These are phyloP conservation scores for Zostera marina DNA, from an alignment of 116 monocot species.

Conservation along the genomic window DNA sequence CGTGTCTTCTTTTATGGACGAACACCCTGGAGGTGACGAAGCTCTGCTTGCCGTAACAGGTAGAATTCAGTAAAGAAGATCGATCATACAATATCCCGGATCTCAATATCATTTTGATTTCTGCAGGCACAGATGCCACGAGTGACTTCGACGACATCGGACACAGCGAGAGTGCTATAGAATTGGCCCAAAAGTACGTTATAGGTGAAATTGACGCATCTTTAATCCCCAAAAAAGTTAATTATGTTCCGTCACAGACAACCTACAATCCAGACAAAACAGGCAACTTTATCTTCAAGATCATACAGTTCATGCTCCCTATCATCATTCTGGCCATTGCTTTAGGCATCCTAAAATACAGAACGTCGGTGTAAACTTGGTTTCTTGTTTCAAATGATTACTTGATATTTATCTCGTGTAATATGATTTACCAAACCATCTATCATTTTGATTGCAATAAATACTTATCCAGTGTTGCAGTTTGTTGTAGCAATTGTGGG, in stretches of 20 bases:
- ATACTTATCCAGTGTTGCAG: too few species aligned
- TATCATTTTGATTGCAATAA: too few species aligned
- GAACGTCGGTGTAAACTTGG: too few species aligned
- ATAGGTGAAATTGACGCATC: constrained; percentile 14
- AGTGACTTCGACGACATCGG: constrained; percentile 19
- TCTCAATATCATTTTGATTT: background rate
- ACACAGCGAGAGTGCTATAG: constrained; percentile 13
- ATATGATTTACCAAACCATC: too few species aligned
- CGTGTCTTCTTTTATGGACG: constrained; percentile 18
- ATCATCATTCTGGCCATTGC: constrained; percentile 33
- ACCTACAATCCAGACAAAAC: constrained; percentile 17
- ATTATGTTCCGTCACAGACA: constrained; percentile 26
- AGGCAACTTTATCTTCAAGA: constrained; percentile 22
- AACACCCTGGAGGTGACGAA: constrained; percentile 22
- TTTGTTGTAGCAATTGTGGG: too few species aligned
- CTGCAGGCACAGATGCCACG: constrained; percentile 29
- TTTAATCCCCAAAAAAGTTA: constrained; percentile 13
- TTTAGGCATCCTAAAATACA: too few species aligned
- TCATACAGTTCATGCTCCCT: constrained; percentile 44
- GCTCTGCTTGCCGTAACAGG: constrained; percentile 23
- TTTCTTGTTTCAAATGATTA: too few species aligned
- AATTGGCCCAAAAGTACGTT: constrained; percentile 5
- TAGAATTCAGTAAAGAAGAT: constrained; percentile 1
- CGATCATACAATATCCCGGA: background rate
- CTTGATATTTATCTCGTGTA: too few species aligned